Evolutionary conservation across 768 basidiomycete genomes (phyloP), one percentile per base, ranked within the genome.

Genomic region (Tylopilus vinaceipallidus): DNA sequence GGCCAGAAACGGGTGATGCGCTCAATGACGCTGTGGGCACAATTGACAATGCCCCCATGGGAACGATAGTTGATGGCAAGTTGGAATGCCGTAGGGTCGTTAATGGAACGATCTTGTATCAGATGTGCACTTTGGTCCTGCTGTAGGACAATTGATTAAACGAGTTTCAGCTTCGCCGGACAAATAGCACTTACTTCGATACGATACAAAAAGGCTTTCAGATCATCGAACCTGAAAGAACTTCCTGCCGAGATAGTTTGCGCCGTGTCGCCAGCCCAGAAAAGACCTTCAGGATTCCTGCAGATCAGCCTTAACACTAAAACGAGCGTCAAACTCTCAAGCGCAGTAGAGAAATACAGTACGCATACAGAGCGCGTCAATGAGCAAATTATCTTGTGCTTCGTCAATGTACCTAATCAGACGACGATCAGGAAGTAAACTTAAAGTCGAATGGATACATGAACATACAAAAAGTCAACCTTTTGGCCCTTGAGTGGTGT

Each of bases 261-360:
- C 0, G 88, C 86, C 0, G 88, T 88, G 59, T 90, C 88, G 0
- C 88, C 88, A 2, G 86, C 87, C 84, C 85, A 88, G 53, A 89
- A 84, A 17, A 88, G 65, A 0, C 87, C 86, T 43, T 85, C 70
- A 0, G 79, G 75, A 57, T 88, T 88, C 11, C 65, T 64, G 52
- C 84, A 88, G n/a, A 89, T 60, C 0, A 71, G 70, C 26, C 85
- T 70, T 34, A 89, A 63, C 4, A 89, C 87, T 88, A 48, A 22
- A 26, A 7, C 2, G 23, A 7, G 45, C 1, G 13, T 67, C 16
- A 67, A 29, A 34, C 22, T n/a, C 13, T 1, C 13, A 23, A 43
- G 34, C 26, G 41, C n/a, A 35, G 4, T 3, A 40, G 27, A 16
- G 11, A 1, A 11, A 11, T 27, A 14, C 6, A 32, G 19, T 24